Evolutionary conservation across 108 stramenopile genomes (phyloP).

Genomic region (Skeletonema costatum): DNA sequence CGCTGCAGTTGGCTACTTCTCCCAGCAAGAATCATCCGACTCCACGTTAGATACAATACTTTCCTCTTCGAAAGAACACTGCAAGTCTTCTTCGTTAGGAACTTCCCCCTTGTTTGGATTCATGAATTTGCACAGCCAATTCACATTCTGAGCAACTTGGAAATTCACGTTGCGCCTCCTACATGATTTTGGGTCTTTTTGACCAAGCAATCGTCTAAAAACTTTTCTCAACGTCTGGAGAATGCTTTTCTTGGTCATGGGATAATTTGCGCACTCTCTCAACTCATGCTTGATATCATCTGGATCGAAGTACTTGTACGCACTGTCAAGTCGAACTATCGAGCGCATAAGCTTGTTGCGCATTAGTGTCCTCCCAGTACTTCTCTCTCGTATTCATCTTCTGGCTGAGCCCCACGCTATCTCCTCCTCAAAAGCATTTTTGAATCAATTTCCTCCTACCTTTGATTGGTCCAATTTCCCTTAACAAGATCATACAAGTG

Average conservation of each 20-base stretch:
- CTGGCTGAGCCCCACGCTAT: not conserved
- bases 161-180: not conserved
- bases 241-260: not conserved
- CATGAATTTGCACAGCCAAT: slow-evolving; percentile 9
- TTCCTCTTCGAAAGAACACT: no score
- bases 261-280: not conserved
- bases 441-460: not conserved
- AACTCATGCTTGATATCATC: slow-evolving; percentile 18
- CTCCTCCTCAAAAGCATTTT: not conserved
- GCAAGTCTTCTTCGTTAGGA: not conserved
- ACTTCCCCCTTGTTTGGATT: slow-evolving; percentile 19
- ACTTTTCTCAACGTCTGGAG: not conserved
- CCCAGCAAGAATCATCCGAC: no score
- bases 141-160: not conserved
- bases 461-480: slow-evolving; percentile 22
- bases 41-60: no score
- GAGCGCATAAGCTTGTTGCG: slow-evolving; percentile 24
- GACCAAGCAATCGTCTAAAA: slow-evolving; percentile 16
- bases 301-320: not conserved
- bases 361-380: slow-evolving; percentile 13
- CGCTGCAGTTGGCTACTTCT: no score
- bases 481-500: no score
- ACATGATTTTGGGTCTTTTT: not conserved
- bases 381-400: slow-evolving; percentile 11
- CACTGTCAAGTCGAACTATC: slow-evolving; percentile 8